These are phyloP conservation scores for Calonectria henricotiae DNA, from an alignment of 2,329 filamentous ascomycete genomes.

Conservation along the genomic window DNA sequence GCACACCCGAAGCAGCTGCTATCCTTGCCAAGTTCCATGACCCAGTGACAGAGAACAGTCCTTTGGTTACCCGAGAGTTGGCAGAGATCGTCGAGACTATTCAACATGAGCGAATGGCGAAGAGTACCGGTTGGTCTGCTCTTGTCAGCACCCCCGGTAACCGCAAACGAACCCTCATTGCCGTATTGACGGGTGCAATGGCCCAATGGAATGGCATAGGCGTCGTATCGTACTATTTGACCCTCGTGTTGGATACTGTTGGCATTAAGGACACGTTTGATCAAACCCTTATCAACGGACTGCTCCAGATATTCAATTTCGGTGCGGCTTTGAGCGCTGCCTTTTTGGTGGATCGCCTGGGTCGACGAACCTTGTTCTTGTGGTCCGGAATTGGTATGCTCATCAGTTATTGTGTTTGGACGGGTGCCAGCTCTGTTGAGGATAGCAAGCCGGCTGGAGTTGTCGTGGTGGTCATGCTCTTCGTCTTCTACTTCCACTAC, in stretches of 20 bases:
- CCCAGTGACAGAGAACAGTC: slow-evolving; percentile 59
- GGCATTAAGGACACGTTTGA: slow-evolving; percentile 60
- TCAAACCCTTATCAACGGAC: slow-evolving; percentile 61
- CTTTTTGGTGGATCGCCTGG: slow-evolving; percentile 61
- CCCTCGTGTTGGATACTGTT: slow-evolving; percentile 59
- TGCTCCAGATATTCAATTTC: slow-evolving; percentile 62
- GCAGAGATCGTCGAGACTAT: slow-evolving; percentile 61
- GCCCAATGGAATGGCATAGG: slow-evolving; percentile 55
- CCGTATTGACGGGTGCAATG: slow-evolving; percentile 51
- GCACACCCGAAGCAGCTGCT: slow-evolving; percentile 65
- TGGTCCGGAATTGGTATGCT: slow-evolving; percentile 59
- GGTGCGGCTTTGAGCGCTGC: slow-evolving; percentile 56
- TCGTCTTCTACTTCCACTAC: slow-evolving; percentile 65
- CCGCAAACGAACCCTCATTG: slow-evolving; percentile 54
- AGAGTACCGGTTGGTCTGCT: slow-evolving; percentile 56
- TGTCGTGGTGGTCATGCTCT: slow-evolving; percentile 66
- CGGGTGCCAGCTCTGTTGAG: slow-evolving; percentile 57
- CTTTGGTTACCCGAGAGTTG: slow-evolving; percentile 59
- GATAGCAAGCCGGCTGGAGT: slow-evolving; percentile 58
- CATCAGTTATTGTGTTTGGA: slow-evolving; percentile 59
- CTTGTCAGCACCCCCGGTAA: slow-evolving; percentile 57
- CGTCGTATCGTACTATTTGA: slow-evolving; percentile 26
- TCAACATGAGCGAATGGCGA: slow-evolving; percentile 48
- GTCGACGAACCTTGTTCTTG: slow-evolving; percentile 63
- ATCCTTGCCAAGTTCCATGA: slow-evolving; percentile 65